phyloP scores from a whole-genome alignment of 73 alveolate species.

The Uronychia binucleata region DNA sequence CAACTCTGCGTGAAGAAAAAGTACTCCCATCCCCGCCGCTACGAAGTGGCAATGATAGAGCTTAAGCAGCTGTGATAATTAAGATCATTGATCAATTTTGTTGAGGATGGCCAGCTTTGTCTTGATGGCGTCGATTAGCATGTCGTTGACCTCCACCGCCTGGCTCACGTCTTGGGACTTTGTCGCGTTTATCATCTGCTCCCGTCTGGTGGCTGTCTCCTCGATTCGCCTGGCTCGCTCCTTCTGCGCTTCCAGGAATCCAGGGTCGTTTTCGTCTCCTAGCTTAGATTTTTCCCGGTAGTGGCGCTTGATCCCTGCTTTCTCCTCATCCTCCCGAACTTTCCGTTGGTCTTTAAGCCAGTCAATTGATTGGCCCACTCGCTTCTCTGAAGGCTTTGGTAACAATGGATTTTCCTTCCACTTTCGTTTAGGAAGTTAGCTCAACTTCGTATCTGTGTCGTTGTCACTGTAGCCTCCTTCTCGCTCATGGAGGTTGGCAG shows the following conservation, averaged over 20 bases:
- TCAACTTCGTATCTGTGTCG: neutral
- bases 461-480: neutral
- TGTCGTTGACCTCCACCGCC: conserved; percentile 18
- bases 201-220: conserved; percentile 19
- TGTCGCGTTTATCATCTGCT: conserved; percentile 7
- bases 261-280: conserved; percentile 23
- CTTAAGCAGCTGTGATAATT: neutral
- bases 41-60: too few species aligned
- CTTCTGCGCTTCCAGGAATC: neutral
- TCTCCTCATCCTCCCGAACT: conserved; percentile 1
- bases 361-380: neutral
- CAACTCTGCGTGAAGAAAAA: too few species aligned
- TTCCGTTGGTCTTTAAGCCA: conserved; percentile 7
- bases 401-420: neutral
- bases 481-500: neutral
- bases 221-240: neutral
- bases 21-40: too few species aligned
- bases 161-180: conserved; percentile 3
- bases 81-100: neutral
- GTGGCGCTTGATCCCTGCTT: conserved; percentile 4
- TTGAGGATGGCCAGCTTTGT: conserved; percentile 10
- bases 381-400: neutral
- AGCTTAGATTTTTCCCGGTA: conserved; percentile 1
- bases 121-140: conserved; percentile 21
- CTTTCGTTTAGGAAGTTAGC: neutral